Conservation (phyloP, 345 rosid genomes). For the Adansonia digitata region DNA sequence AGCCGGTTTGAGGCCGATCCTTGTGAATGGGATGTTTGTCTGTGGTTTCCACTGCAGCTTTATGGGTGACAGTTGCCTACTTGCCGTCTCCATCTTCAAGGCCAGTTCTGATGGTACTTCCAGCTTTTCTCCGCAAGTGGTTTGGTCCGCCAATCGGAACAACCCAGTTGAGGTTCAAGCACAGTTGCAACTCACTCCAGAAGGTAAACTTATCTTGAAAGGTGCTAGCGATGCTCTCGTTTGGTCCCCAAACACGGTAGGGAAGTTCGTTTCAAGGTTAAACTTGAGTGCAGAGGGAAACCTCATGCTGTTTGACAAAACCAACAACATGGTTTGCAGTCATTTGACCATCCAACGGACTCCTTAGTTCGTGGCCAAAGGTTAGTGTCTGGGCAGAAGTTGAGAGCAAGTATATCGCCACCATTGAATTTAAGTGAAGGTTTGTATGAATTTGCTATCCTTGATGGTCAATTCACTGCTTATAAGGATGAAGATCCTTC, state of each 20-base stretch:
- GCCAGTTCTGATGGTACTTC: background rate
- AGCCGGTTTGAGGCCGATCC: background rate
- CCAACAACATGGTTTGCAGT: constrained; percentile 22
- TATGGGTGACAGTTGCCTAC: background rate
- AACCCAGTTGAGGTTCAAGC: constrained; percentile 5
- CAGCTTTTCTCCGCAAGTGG: background rate
- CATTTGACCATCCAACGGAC: constrained; percentile 27
- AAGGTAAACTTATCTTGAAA: constrained; percentile 19
- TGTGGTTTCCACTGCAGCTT: background rate
- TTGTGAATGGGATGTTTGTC: background rate
- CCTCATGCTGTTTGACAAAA: constrained; percentile 24
- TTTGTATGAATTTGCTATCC: constrained; percentile 18
- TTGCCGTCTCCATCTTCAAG: constrained; percentile 4
- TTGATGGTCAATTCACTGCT: constrained; percentile 5
- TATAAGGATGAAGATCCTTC: constrained; percentile 15
- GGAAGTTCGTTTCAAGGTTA: constrained; percentile 16
- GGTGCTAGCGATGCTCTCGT: constrained; percentile 10
- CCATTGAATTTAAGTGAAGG: constrained; percentile 14
- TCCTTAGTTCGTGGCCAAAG: constrained; percentile 26
- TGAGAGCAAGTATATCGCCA: constrained; percentile 16
- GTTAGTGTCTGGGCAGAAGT: constrained; percentile 19
- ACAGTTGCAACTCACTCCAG: constrained; percentile 11
- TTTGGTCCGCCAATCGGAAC: constrained; percentile 31
- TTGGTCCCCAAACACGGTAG: constrained; percentile 20
- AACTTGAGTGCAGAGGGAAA: constrained; percentile 21